Evolutionary conservation across 2,329 filamentous ascomycete species (phyloP).

Genomic region (Penicillium sp.): DNA sequence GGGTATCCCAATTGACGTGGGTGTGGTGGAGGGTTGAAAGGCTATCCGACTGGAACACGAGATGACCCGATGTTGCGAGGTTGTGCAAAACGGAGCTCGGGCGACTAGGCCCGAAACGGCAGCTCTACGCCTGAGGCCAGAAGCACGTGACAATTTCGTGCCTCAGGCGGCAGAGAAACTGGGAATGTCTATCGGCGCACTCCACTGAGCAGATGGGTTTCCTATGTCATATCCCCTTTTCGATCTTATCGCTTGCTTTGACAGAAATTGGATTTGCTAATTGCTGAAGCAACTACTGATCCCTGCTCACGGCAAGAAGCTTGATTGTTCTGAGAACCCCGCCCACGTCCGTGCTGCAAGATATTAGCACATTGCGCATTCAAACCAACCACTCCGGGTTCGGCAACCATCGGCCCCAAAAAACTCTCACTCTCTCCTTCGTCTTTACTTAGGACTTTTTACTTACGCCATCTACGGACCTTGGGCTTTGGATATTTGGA

Average conservation of each 20-base stretch:
- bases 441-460: not conserved
- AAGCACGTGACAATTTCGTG: conserved; percentile 21
- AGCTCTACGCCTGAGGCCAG: conserved; percentile 16
- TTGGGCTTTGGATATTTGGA: not conserved
- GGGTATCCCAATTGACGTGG: conserved; percentile 27
- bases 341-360: conserved; percentile 25
- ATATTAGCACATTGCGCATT: conserved; percentile 23
- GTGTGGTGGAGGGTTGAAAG: conserved; percentile 26
- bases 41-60: conserved; percentile 29
- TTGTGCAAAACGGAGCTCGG: conserved; percentile 36
- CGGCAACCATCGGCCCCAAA: conserved; percentile 23
- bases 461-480: not conserved
- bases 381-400: conserved; percentile 14
- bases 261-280: conserved; percentile 21
- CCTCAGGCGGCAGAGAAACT: conserved; percentile 19
- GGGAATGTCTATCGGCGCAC: conserved; percentile 13
- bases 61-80: conserved; percentile 33
- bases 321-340: conserved; percentile 20
- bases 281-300: conserved; percentile 17
- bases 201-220: conserved; percentile 23
- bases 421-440: conserved; percentile 9
- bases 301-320: conserved; percentile 23
- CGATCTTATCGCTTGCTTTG: conserved; percentile 7
- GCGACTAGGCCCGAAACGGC: conserved; percentile 25
- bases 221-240: conserved; percentile 12